Base-by-base conservation (phyloP, 768 basidiomycete species). In the Rhodocollybia butyracea region DNA sequence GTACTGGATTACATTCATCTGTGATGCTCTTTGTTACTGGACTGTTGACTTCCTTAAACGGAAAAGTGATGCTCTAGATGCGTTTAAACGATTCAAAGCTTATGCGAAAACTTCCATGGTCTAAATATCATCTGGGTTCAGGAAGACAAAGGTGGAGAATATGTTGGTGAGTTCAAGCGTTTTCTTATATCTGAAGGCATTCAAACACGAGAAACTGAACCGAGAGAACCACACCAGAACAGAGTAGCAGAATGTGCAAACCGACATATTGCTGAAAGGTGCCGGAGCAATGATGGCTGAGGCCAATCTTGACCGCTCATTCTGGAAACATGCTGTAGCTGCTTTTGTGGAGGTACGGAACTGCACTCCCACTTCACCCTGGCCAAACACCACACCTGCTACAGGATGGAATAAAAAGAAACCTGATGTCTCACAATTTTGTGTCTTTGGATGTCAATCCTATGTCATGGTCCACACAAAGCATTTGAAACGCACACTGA, bases 401-500 rank as follows among this genome's bases (percentile, higher is more conserved):
- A 39, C 26, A 21, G 26, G 17, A 26, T 55, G 54, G 54, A 7
- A 54, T 48, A 46, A 46, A 24, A 7, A 12, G 1, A 63, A 61
- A 46, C 64, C 64, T 6, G 57, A 63, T 57, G 55, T 68, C 36
- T 47, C 60, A 10, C 57, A 73, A 58, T 63, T 77, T 22, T 60
- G 69, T 6, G 66, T 71, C 19, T 77, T 66, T 48, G 73, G 76
- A 2, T 76, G 73, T 47, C 59, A 58, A 39, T 71, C 72, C 17
- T 76, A 73, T 64, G 74, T 73, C 27, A 67, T 64, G 51, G 61
- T 51, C 67, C 75, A 59, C 52, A 67, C 12, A 66, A 60, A 36
- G 59, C 46, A 1, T 59, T 75, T 0, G 45, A 66, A 17, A 47
- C 65, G 0, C 67, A 72, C 22, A 64, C 64, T 7, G 54, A 65